A percentile compares a stretch with the other conserved stretches of the same genome.
These are phyloP conservation scores for Ceratocystis alfenasii DNA, from an alignment of 2,329 filamentous ascomycete species.

Conservation along the genomic window DNA sequence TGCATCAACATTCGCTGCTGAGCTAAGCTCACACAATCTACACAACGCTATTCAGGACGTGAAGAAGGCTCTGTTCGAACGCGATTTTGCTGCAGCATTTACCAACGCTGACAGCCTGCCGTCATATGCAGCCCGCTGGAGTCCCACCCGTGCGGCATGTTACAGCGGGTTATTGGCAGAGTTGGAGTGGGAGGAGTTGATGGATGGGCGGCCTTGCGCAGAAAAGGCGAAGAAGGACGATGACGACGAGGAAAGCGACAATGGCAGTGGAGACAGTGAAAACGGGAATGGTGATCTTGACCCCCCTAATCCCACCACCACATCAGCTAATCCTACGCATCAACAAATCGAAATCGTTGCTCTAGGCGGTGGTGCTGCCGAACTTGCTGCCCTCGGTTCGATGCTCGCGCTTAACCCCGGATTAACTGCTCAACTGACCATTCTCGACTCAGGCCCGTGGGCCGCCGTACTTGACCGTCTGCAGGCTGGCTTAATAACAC, in stretches of 20 bases:
- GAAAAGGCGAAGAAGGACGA: neutral
- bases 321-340: neutral
- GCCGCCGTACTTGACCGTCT: slow-evolving; percentile 48
- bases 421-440: slow-evolving; percentile 37
- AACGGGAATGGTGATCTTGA: neutral
- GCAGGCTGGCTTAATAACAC: slow-evolving; percentile 41
- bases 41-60: slow-evolving; percentile 59
- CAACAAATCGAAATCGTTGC: slow-evolving; percentile 33
- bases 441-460: slow-evolving; percentile 83
- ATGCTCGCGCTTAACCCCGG: slow-evolving; percentile 30
- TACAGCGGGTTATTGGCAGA: slow-evolving; percentile 50
- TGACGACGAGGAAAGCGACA: slow-evolving; percentile 12
- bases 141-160: slow-evolving; percentile 69
- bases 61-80: slow-evolving; percentile 72
- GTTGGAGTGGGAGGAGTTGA: neutral
- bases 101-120: slow-evolving; percentile 56
- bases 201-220: neutral
- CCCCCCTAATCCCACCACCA: neutral
- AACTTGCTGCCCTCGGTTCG: slow-evolving; percentile 45
- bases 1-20: slow-evolving; percentile 46
- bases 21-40: slow-evolving; percentile 39
- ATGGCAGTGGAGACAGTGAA: neutral
- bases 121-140: slow-evolving; percentile 84
- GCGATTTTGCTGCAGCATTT: slow-evolving; percentile 76
- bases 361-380: slow-evolving; percentile 48